Evolutionary conservation across 345 rosid genomes (phyloP).

Genomic region (Luvunga scandens): DNA sequence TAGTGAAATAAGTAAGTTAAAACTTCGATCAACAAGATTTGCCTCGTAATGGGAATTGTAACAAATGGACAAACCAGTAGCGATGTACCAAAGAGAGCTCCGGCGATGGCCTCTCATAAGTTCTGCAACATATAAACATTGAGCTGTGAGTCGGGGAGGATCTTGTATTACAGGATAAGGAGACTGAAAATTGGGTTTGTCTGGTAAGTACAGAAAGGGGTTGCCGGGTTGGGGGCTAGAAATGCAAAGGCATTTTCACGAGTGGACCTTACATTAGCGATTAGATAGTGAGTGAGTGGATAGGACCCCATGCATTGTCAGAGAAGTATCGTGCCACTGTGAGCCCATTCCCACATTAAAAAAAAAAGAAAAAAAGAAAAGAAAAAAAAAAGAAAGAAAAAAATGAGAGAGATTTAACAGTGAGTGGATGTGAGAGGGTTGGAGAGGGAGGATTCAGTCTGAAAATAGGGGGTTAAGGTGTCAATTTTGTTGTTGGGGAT

Average conservation of each 20-base stretch:
- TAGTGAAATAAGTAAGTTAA: neutral
- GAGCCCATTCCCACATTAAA: constrained; percentile 14
- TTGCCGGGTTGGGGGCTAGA: neutral
- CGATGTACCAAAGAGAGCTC: neutral
- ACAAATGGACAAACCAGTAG: neutral
- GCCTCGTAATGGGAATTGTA: neutral
- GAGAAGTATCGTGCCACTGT: neutral
- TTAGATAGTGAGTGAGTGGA: neutral
- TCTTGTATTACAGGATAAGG: neutral
- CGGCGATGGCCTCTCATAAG: neutral
- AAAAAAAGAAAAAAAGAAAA: neutral
- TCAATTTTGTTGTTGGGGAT: constrained; percentile 15
- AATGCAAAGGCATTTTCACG: constrained; percentile 10
- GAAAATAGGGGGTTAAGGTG: constrained; percentile 17
- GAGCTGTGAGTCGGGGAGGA: neutral
- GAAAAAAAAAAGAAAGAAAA: neutral
- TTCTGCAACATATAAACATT: neutral
- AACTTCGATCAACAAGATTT: neutral
- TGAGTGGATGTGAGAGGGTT: neutral
- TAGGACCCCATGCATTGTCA: constrained; percentile 14
- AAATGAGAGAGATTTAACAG: neutral
- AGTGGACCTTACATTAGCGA: neutral
- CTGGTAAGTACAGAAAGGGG: neutral
- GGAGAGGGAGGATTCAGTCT: neutral
- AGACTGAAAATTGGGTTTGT: neutral